Percentiles rank a stretch among this genome's conserved stretches.
Evolutionary conservation across 352 stramenopile species (phyloP).

Genomic region (Phytophthora ramorum): DNA sequence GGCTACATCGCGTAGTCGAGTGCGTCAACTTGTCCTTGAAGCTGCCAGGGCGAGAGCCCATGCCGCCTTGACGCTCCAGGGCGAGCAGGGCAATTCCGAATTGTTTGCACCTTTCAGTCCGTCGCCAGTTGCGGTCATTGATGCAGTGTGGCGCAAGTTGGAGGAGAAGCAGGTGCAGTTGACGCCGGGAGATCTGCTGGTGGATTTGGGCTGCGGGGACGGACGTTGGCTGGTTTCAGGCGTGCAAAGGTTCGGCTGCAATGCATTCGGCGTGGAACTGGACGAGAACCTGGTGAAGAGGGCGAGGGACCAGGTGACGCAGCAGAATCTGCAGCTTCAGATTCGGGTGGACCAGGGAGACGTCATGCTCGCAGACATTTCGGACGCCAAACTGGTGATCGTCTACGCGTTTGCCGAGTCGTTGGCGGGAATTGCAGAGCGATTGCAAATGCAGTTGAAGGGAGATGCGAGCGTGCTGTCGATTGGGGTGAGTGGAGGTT

Average conservation of each 20-base stretch:
- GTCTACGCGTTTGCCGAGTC: constrained; percentile 88
- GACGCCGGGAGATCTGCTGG: constrained; percentile 55
- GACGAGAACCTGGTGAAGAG: constrained; percentile 57
- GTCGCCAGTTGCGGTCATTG: constrained; percentile 60
- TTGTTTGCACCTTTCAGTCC: constrained; percentile 85
- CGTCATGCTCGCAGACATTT: constrained; percentile 65
- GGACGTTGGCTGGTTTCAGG: constrained; percentile 79
- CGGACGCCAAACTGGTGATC: constrained; percentile 67
- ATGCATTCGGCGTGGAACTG: constrained; percentile 76
- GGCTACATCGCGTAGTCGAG: constrained; percentile 37
- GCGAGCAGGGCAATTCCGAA: constrained; percentile 14
- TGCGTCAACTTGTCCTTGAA: constrained; percentile 71
- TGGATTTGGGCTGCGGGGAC: constrained; percentile 86
- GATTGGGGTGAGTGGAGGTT: constrained; percentile 59
- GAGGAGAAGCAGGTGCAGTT: constrained; percentile 26
- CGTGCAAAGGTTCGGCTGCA: constrained; percentile 62
- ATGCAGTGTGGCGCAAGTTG: constrained; percentile 70
- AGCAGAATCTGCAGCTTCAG: constrained; percentile 32
- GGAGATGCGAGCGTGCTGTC: constrained; percentile 64
- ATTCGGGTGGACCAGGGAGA: constrained; percentile 66
- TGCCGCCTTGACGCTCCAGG: constrained; percentile 52
- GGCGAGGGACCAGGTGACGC: constrained; percentile 35
- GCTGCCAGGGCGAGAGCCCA: constrained; percentile 59
- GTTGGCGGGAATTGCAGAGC: constrained; percentile 64
- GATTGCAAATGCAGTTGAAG: constrained; percentile 51